phyloP scores from a whole-genome alignment of 1,139 yeast species.

The Zygosaccharomyces pseudobailii region DNA sequence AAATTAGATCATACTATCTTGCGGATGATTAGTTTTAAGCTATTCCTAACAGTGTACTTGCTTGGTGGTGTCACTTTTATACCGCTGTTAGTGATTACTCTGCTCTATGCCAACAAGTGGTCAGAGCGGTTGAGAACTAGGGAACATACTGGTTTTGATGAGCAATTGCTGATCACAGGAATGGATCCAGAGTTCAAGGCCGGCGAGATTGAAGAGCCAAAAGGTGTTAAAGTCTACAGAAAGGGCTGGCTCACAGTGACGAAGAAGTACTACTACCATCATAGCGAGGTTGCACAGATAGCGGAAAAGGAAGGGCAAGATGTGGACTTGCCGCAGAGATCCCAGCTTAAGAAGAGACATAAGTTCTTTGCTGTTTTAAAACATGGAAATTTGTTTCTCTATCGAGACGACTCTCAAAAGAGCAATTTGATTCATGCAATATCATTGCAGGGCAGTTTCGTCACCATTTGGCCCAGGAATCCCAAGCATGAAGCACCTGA shows the following conservation, averaged over 20 bases:
- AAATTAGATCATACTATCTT: not conserved
- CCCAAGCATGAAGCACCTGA: conserved; percentile 46
- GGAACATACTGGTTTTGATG: conserved; percentile 14
- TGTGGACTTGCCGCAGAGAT: conserved; percentile 21
- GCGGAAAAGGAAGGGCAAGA: conserved; percentile 38
- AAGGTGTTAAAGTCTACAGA: conserved; percentile 61
- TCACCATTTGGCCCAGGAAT: conserved; percentile 80
- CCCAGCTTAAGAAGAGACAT: conserved; percentile 44
- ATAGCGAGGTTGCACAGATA: conserved; percentile 45
- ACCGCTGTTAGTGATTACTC: conserved; percentile 46
- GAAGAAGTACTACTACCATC: conserved; percentile 57
- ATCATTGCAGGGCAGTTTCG: conserved; percentile 64
- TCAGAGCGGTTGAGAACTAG: conserved; percentile 18
- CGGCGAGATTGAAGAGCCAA: conserved; percentile 57
- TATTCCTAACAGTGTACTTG: conserved; percentile 39
- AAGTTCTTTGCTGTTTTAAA: conserved; percentile 64
- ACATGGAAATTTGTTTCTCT: conserved; percentile 82
- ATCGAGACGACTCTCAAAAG: conserved; percentile 50
- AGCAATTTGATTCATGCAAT: conserved; percentile 71
- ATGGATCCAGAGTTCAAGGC: conserved; percentile 46
- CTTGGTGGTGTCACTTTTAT: conserved; percentile 78
- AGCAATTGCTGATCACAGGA: conserved; percentile 16
- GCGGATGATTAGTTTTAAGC: conserved; percentile 17
- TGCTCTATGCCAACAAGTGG: conserved; percentile 18
- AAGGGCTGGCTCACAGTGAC: conserved; percentile 85